phyloP scores from a whole-genome alignment of 441 rosid species.

The Arabidopsis lyrata region DNA sequence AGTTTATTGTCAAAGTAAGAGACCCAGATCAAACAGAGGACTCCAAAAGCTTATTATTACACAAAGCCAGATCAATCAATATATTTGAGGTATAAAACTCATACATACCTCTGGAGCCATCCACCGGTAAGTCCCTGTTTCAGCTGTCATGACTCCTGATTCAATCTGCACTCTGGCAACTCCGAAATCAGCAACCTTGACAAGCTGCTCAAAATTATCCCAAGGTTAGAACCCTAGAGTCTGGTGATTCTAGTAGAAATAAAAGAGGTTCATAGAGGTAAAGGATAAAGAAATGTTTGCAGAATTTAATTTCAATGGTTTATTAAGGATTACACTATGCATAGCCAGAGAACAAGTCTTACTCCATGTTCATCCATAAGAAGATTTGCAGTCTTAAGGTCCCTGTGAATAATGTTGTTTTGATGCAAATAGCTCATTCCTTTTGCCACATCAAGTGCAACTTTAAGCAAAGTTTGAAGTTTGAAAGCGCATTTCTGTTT shows the following conservation, averaged over 20 bases:
- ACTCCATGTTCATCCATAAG: conserved; percentile 98
- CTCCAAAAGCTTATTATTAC: background rate
- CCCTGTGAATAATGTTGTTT: conserved; percentile 95
- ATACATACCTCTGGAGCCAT: conserved; percentile 84
- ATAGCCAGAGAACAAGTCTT: conserved; percentile 44
- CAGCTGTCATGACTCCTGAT: conserved; percentile 84
- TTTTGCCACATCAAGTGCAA: conserved; percentile 86
- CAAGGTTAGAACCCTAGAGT: conserved; percentile 14
- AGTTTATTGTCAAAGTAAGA: conserved; percentile 29
- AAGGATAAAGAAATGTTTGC: background rate
- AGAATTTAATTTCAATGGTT: background rate
- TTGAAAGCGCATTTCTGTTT: conserved; percentile 80
- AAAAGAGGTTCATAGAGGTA: conserved; percentile 5
- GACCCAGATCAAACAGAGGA: background rate
- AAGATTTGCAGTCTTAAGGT: conserved; percentile 96
- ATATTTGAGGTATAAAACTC: background rate
- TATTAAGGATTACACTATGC: background rate
- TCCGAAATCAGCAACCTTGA: conserved; percentile 84
- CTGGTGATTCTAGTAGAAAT: background rate
- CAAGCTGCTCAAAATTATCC: conserved; percentile 54
- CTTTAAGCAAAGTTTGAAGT: conserved; percentile 84
- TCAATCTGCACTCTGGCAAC: conserved; percentile 77
- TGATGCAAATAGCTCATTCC: conserved; percentile 98
- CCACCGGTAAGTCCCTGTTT: conserved; percentile 89
- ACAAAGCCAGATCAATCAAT: conserved; percentile 12